Evolutionary conservation across 441 rosid species (phyloP).

Genomic region (Pelargonium exstipulatum): DNA sequence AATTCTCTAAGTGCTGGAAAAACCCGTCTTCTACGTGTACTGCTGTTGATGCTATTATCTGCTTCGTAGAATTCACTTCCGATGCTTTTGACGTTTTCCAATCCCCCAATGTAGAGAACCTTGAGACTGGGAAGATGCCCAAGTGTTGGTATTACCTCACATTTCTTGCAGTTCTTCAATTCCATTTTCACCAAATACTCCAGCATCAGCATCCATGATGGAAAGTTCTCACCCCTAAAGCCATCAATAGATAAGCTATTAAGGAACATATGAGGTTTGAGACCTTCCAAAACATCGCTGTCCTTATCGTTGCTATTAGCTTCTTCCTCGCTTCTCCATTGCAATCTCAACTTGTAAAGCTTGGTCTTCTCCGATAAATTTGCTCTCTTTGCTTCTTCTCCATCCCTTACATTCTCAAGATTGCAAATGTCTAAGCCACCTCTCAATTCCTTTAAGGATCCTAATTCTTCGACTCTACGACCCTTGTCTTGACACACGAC

Average conservation of each 20-base stretch:
- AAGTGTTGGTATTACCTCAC: constrained; percentile 10
- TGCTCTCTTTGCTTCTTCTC: background rate
- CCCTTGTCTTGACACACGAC: background rate
- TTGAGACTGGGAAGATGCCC: constrained; percentile 12
- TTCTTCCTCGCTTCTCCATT: constrained; percentile 1
- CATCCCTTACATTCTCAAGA: background rate
- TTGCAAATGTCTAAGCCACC: constrained; percentile 4
- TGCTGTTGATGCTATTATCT: background rate
- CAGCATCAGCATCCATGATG: constrained; percentile 1
- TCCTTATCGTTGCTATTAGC: background rate
- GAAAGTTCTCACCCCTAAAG: background rate
- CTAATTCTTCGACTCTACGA: background rate
- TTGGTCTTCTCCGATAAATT: constrained; percentile 4
- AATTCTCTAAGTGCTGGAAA: constrained; percentile 14
- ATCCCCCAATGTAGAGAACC: background rate
- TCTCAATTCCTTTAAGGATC: background rate
- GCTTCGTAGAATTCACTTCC: background rate
- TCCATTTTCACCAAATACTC: constrained; percentile 2
- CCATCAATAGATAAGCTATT: constrained; percentile 1
- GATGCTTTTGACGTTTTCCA: background rate
- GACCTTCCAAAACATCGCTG: constrained; percentile 11
- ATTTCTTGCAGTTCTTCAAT: constrained; percentile 9
- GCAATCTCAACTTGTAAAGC: constrained; percentile 7
- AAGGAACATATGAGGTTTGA: constrained; percentile 13
- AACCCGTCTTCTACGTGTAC: background rate